These are phyloP conservation scores for Backusella parvicylindrica DNA, from an alignment of 192 early-diverging fungal species.

Conservation along the genomic window DNA sequence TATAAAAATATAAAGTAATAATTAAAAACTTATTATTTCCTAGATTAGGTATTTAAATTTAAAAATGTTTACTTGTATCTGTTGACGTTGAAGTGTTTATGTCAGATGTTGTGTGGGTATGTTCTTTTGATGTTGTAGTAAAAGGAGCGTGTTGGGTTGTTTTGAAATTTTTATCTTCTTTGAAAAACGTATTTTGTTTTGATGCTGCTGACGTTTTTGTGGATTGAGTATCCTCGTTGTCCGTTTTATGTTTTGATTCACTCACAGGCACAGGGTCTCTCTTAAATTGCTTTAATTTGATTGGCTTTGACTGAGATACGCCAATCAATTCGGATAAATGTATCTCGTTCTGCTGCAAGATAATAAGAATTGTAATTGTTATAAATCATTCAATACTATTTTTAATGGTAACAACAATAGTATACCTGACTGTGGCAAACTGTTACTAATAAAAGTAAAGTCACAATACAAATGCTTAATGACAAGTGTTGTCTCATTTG, in stretches of 20 bases:
- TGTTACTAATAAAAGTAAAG: neutral
- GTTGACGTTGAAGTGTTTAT: neutral
- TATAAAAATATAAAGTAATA: neutral
- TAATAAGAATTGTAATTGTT: neutral
- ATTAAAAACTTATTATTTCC: neutral
- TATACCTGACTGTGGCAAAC: neutral
- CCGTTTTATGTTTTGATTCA: neutral
- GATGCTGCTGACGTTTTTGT: neutral
- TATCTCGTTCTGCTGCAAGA: neutral
- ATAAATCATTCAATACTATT: neutral
- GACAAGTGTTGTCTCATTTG: neutral
- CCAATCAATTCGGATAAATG: neutral
- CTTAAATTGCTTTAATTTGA: neutral
- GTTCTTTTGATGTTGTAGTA: neutral
- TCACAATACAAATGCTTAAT: neutral
- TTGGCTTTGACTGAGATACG: neutral
- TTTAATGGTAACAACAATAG: neutral
- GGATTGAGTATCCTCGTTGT: neutral
- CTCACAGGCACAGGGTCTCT: neutral
- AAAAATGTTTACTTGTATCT: neutral
- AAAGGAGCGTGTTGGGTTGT: neutral
- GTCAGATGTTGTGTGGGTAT: neutral
- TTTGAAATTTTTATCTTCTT: neutral
- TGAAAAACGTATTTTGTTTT: neutral
- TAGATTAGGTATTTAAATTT: neutral